Base-by-base conservation (phyloP, 306 rosid species). In the Castanea sativa region DNA sequence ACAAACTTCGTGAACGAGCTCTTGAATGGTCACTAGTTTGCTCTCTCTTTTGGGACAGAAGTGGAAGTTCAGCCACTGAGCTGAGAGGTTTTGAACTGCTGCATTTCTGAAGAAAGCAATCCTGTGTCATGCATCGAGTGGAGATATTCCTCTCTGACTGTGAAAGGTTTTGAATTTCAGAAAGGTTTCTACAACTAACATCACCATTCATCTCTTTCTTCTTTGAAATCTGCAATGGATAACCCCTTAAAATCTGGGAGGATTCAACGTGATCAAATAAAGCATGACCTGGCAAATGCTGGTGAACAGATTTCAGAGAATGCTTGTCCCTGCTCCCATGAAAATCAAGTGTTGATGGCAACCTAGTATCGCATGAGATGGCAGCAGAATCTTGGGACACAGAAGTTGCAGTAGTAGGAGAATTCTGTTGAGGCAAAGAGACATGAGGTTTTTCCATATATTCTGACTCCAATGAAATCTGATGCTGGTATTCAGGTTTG, bases 121-220 rank as follows among this genome's bases (percentile, higher is more conserved):
- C 85, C 25, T 67, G 72, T 1, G 76, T n/a, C 70, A 58, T 49
- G 55, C 69, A 57, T 14, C 52, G 59, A 51, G 71, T 51, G 21
- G 38, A 73, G 79, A 75, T 58, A 74, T n/a, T 71, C 75, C 76
- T 69, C 20, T 83, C 88, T 2, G 75, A 73, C 71, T 70, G 73
- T 23, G 82, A 49, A 53, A 74, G 79, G 61, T 33, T 69, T 49
- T 56, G 79, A 51, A 69, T 82, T 68, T 72, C 84, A 25, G 81
- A 79, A 20, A 85, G 71, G 78, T 73, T 81, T 74, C 89, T 67
- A 81, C 85, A 77, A 68, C 73, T 86, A 69, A 79, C 27, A 76
- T 81, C 89, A 20, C 86, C 89, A 25, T 90, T 87, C 53, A 83
- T 80, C 80, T 84, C 97, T 27, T 85, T 82, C 81, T 85, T 78